Percentiles rank a stretch among this genome's conserved stretches.
Conservation (phyloP, 1,284 basidiomycete species). For the Microbotryum silenes-acaulis region DNA sequence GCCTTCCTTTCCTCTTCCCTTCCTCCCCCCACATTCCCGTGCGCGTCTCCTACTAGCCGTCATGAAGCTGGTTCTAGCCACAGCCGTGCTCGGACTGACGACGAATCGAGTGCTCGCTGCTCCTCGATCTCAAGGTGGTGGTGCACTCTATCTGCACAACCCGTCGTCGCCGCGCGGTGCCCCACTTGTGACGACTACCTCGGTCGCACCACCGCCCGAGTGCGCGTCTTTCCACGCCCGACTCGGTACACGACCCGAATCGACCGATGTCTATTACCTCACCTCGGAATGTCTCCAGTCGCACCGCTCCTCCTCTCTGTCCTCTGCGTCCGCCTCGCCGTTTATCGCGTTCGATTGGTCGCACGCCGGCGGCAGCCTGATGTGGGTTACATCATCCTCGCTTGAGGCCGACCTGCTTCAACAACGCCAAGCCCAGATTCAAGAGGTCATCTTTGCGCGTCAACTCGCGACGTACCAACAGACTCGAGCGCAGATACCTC, state of each 20-base stretch:
- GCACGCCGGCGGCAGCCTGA: background rate
- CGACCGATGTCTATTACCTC: background rate
- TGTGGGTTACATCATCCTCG: background rate
- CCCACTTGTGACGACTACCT: background rate
- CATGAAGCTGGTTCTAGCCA: no score
- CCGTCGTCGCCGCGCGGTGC: no score
- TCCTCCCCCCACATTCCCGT: no score
- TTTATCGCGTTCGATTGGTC: background rate
- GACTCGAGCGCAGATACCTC: background rate
- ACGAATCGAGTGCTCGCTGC: no score
- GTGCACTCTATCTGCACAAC: no score
- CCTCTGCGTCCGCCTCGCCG: background rate
- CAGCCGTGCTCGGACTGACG: no score
- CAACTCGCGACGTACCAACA: background rate
- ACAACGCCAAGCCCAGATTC: background rate
- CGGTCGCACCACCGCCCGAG: background rate
- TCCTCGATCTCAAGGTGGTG: no score
- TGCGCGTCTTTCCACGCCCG: conserved; percentile 4
- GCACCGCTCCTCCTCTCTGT: background rate
- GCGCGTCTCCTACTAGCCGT: no score
- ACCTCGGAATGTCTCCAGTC: background rate
- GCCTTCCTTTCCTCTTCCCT: no score
- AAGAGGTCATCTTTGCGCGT: no score
- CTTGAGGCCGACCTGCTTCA: background rate
- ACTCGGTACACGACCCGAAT: background rate